Evolutionary conservation across 345 rosid species (phyloP).

Genomic region (Salix exigua): DNA sequence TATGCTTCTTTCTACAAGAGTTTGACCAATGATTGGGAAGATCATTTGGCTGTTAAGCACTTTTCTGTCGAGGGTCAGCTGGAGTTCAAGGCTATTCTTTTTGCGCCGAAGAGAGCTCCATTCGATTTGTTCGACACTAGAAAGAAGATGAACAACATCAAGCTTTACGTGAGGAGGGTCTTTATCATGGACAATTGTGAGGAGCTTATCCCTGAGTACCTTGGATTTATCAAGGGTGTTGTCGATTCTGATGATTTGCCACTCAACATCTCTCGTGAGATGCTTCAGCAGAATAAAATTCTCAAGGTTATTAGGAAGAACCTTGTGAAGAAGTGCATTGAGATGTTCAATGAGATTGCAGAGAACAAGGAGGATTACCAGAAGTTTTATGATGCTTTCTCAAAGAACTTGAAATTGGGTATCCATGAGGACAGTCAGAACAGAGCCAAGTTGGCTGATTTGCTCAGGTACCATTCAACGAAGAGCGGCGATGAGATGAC

Average conservation of each 20-base stretch:
- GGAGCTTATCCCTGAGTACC: constrained; percentile 77
- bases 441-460: constrained; percentile 69
- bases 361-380: constrained; percentile 86
- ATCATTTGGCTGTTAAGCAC: constrained; percentile 78
- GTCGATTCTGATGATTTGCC: constrained; percentile 93
- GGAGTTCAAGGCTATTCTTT: constrained; percentile 78
- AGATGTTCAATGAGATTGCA: constrained; percentile 84
- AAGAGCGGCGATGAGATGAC: constrained; percentile 80
- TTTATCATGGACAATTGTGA: constrained; percentile 96
- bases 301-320: constrained; percentile 90
- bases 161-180: constrained; percentile 78
- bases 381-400: constrained; percentile 81
- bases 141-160: constrained; percentile 84
- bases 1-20: constrained; percentile 87
- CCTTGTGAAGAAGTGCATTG: constrained; percentile 82
- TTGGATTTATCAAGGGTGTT: constrained; percentile 78
- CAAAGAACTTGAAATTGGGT: constrained; percentile 81
- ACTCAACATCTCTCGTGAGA: constrained; percentile 89
- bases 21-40: constrained; percentile 86
- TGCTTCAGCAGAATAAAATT: constrained; percentile 89
- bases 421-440: constrained; percentile 87
- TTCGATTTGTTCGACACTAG: constrained; percentile 82
- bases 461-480: constrained; percentile 76
- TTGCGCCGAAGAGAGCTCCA: constrained; percentile 79
- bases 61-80: constrained; percentile 95